Evolutionary conservation across 352 stramenopile genomes (phyloP).

Genomic region (Phytophthora uliginosa): DNA sequence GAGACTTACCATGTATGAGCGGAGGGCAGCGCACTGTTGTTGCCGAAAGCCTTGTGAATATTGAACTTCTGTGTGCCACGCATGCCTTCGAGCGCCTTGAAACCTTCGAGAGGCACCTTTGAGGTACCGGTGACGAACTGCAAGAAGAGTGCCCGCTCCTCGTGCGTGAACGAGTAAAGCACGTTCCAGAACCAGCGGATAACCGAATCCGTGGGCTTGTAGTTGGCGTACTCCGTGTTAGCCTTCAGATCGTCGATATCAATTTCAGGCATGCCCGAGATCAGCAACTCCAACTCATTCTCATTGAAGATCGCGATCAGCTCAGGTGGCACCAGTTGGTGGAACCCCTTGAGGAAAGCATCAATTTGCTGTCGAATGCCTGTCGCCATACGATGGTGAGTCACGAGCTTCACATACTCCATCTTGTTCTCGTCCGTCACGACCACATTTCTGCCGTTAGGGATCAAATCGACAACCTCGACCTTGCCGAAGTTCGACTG

Average conservation of each 20-base stretch:
- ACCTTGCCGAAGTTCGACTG: slow-evolving; percentile 93
- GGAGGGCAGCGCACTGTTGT: slow-evolving; percentile 85
- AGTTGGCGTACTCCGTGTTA: slow-evolving; percentile 96
- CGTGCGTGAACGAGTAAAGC: slow-evolving; percentile 91
- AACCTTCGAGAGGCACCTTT: slow-evolving; percentile 98
- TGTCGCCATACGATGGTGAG: slow-evolving; percentile 99
- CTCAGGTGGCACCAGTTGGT: slow-evolving; percentile 91
- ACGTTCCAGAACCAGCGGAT: slow-evolving; percentile 97
- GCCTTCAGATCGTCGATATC: slow-evolving; percentile 95
- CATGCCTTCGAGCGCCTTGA: slow-evolving; percentile 99
- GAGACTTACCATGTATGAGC: slow-evolving; percentile 97
- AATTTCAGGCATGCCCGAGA: slow-evolving; percentile 95
- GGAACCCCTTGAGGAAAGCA: slow-evolving; percentile 92
- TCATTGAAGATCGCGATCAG: slow-evolving; percentile 96
- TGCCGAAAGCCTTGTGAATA: slow-evolving; percentile 98
- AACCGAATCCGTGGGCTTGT: slow-evolving; percentile 89
- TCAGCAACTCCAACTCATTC: slow-evolving; percentile 94
- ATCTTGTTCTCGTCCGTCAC: slow-evolving; percentile 96
- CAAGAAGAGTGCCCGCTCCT: slow-evolving; percentile 93
- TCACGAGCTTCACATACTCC: slow-evolving; percentile 96
- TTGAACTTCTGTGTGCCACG: slow-evolving; percentile 99
- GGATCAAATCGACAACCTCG: slow-evolving; percentile 92
- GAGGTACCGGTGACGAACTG: slow-evolving; percentile 96
- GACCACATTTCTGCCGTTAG: slow-evolving; percentile 84
- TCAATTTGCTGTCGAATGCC: slow-evolving; percentile 97